Evolutionary conservation across 345 rosid genomes (phyloP).

Genomic region (sweet orange (Citrus sinensis)): DNA sequence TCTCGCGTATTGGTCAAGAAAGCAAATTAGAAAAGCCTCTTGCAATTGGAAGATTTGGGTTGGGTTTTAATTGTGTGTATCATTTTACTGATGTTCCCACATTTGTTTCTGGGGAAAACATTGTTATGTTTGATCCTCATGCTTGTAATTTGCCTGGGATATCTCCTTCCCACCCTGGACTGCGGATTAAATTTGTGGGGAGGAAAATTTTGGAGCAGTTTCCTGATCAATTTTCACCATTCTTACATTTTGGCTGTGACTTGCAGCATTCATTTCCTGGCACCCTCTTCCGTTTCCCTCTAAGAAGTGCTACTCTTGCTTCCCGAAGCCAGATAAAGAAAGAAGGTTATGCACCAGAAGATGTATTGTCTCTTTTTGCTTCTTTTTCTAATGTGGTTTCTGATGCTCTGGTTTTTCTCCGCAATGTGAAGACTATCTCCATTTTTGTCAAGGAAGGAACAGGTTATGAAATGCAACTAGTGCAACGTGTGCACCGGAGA

Average conservation of each 20-base stretch:
- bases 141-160: constrained; percentile 91
- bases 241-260: constrained; percentile 92
- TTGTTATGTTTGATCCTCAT: constrained; percentile 98
- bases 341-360: constrained; percentile 76
- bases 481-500: constrained; percentile 68
- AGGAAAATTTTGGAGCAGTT: constrained; percentile 89
- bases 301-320: constrained; percentile 68
- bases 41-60: constrained; percentile 94
- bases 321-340: constrained; percentile 82
- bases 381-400: constrained; percentile 76
- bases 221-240: constrained; percentile 96
- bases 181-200: constrained; percentile 84
- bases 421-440: constrained; percentile 71
- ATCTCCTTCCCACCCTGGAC: constrained; percentile 95
- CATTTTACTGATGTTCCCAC: constrained; percentile 93
- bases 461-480: constrained; percentile 71
- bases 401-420: constrained; percentile 77
- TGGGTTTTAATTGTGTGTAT: constrained; percentile 97
- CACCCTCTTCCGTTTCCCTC: constrained; percentile 94
- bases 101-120: constrained; percentile 95
- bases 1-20: constrained; percentile 97
- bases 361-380: constrained; percentile 79
- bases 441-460: constrained; percentile 80
- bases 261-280: constrained; percentile 78
- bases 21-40: constrained; percentile 95